These are phyloP conservation scores for Canariomyces notabilis DNA, from an alignment of 2,329 filamentous ascomycete genomes.

Conservation along the genomic window DNA sequence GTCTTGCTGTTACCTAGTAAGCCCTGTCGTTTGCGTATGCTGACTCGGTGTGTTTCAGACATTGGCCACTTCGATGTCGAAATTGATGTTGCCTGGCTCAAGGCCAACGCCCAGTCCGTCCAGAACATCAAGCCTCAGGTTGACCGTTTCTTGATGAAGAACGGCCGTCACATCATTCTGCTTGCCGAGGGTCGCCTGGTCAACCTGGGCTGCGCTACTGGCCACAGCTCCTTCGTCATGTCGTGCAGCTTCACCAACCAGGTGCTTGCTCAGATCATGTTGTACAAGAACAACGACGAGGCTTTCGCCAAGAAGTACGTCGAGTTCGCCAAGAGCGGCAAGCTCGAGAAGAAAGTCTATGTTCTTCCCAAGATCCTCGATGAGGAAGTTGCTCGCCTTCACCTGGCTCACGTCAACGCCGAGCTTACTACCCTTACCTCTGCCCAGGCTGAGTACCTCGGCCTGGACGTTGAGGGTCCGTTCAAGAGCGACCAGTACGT, in stretches of 20 bases:
- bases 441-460: slow-evolving; percentile 92
- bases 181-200: slow-evolving; percentile 97
- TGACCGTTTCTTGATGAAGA: slow-evolving; percentile 93
- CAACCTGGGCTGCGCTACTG: slow-evolving; percentile 98
- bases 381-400: slow-evolving; percentile 94
- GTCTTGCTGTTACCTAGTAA: slow-evolving; percentile 29
- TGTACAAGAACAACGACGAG: slow-evolving; percentile 88
- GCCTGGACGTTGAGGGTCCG: slow-evolving; percentile 78
- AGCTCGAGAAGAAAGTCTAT: slow-evolving; percentile 89
- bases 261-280: slow-evolving; percentile 97
- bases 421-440: slow-evolving; percentile 82
- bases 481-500: slow-evolving; percentile 92
- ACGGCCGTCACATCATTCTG: slow-evolving; percentile 94
- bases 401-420: slow-evolving; percentile 88
- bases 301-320: slow-evolving; percentile 90
- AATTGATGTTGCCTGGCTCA: slow-evolving; percentile 99
- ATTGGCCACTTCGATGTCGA: slow-evolving; percentile 99
- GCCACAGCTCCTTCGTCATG: slow-evolving; percentile 99
- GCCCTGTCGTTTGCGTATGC: background rate
- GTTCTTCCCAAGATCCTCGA: slow-evolving; percentile 98
- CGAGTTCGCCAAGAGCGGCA: slow-evolving; percentile 89
- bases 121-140: slow-evolving; percentile 99
- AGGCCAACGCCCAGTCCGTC: slow-evolving; percentile 87
- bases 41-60: slow-evolving; percentile 45
- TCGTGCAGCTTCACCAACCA: slow-evolving; percentile 99